phyloP scores from a whole-genome alignment of 2,329 filamentous ascomycete genomes.

The Botrytis sinoallii region DNA sequence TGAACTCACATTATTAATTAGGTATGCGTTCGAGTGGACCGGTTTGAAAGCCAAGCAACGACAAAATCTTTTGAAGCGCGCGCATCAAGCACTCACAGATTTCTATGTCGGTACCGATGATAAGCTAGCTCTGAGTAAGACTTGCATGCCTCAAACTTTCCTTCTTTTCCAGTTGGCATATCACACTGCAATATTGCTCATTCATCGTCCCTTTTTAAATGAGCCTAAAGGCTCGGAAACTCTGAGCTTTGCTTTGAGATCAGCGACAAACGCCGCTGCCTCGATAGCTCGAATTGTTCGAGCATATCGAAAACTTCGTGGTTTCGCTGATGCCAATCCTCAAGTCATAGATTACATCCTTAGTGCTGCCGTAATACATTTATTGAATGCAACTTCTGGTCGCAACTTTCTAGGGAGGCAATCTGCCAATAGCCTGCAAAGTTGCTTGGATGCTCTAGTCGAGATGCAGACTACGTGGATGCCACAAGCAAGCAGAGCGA shows the following conservation, averaged over 20 bases:
- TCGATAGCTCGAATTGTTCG: neutral
- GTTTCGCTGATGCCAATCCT: neutral
- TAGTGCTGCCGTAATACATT: neutral
- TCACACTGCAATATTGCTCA: constrained; percentile 2
- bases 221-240: constrained; percentile 1
- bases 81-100: constrained; percentile 1
- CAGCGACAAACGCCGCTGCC: constrained; percentile 1
- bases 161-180: constrained; percentile 9
- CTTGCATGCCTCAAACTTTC: constrained; percentile 3
- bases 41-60: neutral
- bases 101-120: neutral
- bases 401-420: constrained; percentile 4
- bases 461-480: constrained; percentile 1
- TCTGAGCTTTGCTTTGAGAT: neutral
- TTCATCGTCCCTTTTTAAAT: neutral
- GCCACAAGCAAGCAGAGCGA: constrained; percentile 3
- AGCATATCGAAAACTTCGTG: constrained; percentile 2
- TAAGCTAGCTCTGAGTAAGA: constrained; percentile 4
- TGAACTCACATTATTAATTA: neutral
- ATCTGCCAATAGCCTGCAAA: constrained; percentile 1
- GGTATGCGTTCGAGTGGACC: neutral
- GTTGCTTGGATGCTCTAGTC: neutral
- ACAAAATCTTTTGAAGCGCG: neutral
- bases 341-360: constrained; percentile 4
- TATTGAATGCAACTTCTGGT: neutral